A percentile compares a stretch with the other conserved stretches of the same genome.
Conservation (phyloP, 495 filamentous ascomycete species). For the Penicillium verhagenii region DNA sequence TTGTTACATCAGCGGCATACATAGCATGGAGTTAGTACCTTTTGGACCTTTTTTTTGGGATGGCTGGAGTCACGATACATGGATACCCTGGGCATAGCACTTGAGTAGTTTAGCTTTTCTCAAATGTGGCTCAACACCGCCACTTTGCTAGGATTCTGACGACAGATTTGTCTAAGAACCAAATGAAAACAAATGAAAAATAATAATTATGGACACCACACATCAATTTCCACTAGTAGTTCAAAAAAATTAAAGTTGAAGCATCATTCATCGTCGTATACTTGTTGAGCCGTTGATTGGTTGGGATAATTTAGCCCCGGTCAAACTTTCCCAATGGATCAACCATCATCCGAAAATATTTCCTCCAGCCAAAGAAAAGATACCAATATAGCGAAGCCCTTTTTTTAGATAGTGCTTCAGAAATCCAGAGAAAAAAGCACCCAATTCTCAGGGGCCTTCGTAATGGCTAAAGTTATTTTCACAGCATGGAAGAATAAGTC, state of each 20-base stretch:
- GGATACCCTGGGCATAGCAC: constrained; percentile 38
- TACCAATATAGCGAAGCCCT: not conserved
- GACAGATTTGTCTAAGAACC: not conserved
- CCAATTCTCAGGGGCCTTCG: not conserved
- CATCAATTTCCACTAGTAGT: too few relatives aligned
- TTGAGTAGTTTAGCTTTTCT: constrained; percentile 7
- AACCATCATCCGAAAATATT: constrained; percentile 17
- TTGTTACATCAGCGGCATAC: constrained; percentile 35
- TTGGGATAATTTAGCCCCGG: not conserved
- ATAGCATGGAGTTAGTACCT: constrained; percentile 39
- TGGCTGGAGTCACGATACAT: constrained; percentile 1
- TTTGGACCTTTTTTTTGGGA: constrained; percentile 16
- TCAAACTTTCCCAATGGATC: constrained; percentile 12
- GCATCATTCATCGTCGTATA: not conserved
- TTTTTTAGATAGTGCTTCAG: not conserved
- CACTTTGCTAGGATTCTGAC: not conserved
- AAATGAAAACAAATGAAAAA: not conserved
- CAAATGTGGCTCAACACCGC: constrained; percentile 11
- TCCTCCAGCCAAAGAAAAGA: constrained; percentile 1
- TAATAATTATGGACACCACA: not conserved
- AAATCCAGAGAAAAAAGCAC: not conserved
- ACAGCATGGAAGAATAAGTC: constrained; percentile 72
- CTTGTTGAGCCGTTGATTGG: constrained; percentile 5
- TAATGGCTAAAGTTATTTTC: constrained; percentile 73
- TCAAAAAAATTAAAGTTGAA: not conserved